Evolutionary conservation across 148 eudicot genomes (phyloP).

Genomic region (Vaccinium corymbosum): DNA sequence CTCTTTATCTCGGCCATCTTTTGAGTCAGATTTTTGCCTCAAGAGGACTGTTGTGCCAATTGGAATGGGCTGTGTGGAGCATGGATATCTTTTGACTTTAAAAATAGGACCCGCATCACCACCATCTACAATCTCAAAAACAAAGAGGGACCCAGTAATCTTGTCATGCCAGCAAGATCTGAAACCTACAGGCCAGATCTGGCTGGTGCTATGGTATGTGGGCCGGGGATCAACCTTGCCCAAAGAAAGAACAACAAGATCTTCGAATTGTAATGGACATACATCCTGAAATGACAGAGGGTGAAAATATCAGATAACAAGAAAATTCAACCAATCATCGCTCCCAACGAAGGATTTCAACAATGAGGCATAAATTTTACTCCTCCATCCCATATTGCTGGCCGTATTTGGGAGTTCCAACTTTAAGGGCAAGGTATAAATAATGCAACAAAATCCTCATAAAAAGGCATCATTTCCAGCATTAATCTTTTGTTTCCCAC

Average conservation of each 20-base stretch:
- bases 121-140: slow-evolving; percentile 44
- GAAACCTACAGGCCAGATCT: slow-evolving; percentile 57
- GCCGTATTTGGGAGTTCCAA: background rate
- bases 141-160: slow-evolving; percentile 50
- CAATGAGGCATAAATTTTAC: background rate
- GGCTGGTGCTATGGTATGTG: slow-evolving; percentile 32
- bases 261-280: slow-evolving; percentile 45
- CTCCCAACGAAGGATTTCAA: background rate
- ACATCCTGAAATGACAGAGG: slow-evolving; percentile 27
- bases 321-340: background rate
- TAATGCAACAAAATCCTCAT: no score
- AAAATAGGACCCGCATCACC: slow-evolving; percentile 50
- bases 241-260: slow-evolving; percentile 36
- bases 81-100: slow-evolving; percentile 43
- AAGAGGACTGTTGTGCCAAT: slow-evolving; percentile 36
- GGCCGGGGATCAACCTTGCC: slow-evolving; percentile 47
- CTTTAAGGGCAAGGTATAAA: background rate
- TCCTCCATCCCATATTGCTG: background rate
- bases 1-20: slow-evolving; percentile 17
- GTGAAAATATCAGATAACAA: slow-evolving; percentile 13
- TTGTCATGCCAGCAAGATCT: slow-evolving; percentile 52
- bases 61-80: slow-evolving; percentile 35
- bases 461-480: background rate
- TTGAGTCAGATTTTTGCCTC: slow-evolving; percentile 17
- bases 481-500: background rate